Percentiles rank a stretch among this genome's conserved stretches.
Evolutionary conservation across 2,329 filamentous ascomycete species (phyloP).

Genomic region (Aspergillus neoniger): DNA sequence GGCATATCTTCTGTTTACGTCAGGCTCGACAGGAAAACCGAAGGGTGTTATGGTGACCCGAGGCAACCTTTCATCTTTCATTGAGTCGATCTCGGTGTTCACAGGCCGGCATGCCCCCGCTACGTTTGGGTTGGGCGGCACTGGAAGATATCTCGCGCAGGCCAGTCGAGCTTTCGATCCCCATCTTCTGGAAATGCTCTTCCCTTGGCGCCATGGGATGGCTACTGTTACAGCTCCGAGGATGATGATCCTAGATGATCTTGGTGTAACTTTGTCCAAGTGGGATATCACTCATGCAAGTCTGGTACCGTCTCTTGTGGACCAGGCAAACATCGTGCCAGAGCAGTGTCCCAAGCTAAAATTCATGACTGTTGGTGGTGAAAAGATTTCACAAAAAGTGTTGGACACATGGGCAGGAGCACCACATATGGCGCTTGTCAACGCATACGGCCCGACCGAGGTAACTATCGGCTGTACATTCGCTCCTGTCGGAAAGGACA

Average conservation of each 20-base stretch:
- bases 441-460: slow-evolving; percentile 41
- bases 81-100: slow-evolving; percentile 32
- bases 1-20: slow-evolving; percentile 75
- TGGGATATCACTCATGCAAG: slow-evolving; percentile 35
- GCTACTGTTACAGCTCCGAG: slow-evolving; percentile 29
- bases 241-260: slow-evolving; percentile 32
- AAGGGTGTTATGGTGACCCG: slow-evolving; percentile 94
- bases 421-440: slow-evolving; percentile 28
- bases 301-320: slow-evolving; percentile 32
- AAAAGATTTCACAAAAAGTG: slow-evolving; percentile 37
- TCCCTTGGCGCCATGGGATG: slow-evolving; percentile 34
- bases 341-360: slow-evolving; percentile 29
- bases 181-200: slow-evolving; percentile 34
- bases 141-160: slow-evolving; percentile 36
- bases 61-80: slow-evolving; percentile 31
- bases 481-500: slow-evolving; percentile 25
- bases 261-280: slow-evolving; percentile 27
- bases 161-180: slow-evolving; percentile 39
- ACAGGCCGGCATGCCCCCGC: slow-evolving; percentile 26
- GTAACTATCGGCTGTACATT: slow-evolving; percentile 39
- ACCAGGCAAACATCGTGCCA: slow-evolving; percentile 26
- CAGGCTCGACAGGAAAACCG: slow-evolving; percentile 90
- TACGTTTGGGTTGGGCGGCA: slow-evolving; percentile 27
- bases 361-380: slow-evolving; percentile 38
- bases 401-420: slow-evolving; percentile 35